phyloP scores from a whole-genome alignment of 2,329 filamentous ascomycete genomes.

The Xylaria sp. region DNA sequence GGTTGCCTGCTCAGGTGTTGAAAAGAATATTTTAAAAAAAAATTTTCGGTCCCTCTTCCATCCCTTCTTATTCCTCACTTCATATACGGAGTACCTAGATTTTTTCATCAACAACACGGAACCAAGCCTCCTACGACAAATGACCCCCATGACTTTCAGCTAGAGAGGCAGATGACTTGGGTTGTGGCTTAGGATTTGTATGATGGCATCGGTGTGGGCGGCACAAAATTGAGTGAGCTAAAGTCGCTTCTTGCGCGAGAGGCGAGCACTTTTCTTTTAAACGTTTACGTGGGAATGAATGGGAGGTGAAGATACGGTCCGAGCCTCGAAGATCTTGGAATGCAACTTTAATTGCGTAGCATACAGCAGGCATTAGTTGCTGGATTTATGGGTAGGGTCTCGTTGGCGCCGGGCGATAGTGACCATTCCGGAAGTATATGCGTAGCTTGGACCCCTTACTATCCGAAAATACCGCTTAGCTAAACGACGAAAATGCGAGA shows the following conservation, averaged over 20 bases:
- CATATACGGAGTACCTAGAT: too few relatives aligned
- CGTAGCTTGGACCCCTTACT: not conserved
- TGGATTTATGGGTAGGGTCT: not conserved
- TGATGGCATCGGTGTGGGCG: not conserved
- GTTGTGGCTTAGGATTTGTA: not conserved
- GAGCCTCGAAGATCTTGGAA: not conserved
- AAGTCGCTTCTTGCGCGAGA: not conserved
- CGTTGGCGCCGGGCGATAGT: conserved; percentile 13
- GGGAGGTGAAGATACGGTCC: conserved; percentile 7
- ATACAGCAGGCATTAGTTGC: not conserved
- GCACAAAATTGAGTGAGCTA: not conserved
- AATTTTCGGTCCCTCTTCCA: not conserved
- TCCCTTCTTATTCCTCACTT: not conserved
- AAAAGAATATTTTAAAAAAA: not conserved
- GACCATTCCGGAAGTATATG: conserved; percentile 15
- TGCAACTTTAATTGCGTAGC: conserved; percentile 1
- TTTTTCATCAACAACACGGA: not conserved
- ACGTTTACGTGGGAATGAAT: not conserved
- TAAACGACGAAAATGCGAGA: not conserved
- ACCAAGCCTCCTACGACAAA: not conserved
- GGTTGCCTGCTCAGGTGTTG: conserved; percentile 17
- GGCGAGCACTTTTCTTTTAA: not conserved
- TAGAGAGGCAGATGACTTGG: not conserved
- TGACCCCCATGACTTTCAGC: not conserved
- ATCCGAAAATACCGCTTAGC: conserved; percentile 3